Evolutionary conservation across 208 protist genomes (phyloP), one percentile per base, ranked within the genome.

Genomic region (Crithidia brevicula): DNA sequence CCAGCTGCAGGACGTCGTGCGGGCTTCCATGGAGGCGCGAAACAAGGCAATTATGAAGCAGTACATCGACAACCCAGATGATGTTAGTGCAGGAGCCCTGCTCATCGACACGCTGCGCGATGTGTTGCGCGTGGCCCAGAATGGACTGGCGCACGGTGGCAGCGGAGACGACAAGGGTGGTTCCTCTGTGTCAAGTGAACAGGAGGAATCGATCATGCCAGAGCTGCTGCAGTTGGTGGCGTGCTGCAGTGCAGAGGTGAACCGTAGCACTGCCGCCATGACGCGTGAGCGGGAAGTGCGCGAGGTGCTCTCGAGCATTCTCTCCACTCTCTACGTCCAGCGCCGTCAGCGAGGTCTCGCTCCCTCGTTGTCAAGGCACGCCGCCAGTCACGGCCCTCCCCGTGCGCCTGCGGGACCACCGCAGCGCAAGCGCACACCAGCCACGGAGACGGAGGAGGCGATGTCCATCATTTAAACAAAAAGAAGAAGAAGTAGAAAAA

Each of bases 21-120:
- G 81, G 18, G 72, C 70, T 1, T 85, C 81, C 16, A 83, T 92
- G 74, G 40, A 82, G 20, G 31, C 71, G 0, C 83, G 83, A 31
- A 87, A 83, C 65, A 56, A 46, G 13, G 74, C 71, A 0, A 69
- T 88, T 16, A 50, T 92, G 30, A 38, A 38, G 54, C 74, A 79
- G 53, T 92, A 85, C 67, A 31, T 72, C 6, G 51, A 43, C 31
- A 74, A 87, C 65, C 75, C 81, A 13, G 56, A 59, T 22, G 85
- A 73, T 57, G 60, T 50, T 16, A 77, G 81, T 42, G 69, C 73
- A 7, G 68, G 56, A 18, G 74, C 60, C 45, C 72, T 90, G 59
- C 62, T 76, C 18, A 6, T 70, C 28, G 56, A 70, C 38, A 76
- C 70, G 62, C 56, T 76, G 40, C 70, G 38, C 10, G 70, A 70